Conservation (phyloP, 1,284 basidiomycete genomes). For the Erythrobasidium hasegawianum region DNA sequence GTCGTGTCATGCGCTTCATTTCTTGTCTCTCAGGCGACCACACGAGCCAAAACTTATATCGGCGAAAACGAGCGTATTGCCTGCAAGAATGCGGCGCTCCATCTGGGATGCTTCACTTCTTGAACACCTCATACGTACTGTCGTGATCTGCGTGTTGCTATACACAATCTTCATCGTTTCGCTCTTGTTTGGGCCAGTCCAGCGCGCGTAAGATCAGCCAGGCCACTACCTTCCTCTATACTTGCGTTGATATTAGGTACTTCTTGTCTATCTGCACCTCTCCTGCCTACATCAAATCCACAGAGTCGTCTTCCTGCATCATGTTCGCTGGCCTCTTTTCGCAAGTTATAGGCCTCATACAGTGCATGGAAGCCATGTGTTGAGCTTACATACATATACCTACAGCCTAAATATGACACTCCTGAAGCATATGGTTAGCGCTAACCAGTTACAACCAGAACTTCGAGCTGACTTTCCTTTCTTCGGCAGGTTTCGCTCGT, state of each 20-base stretch:
- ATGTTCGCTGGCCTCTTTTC: slow-evolving; percentile 60
- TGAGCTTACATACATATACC: slow-evolving; percentile 59
- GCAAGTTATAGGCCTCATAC: background rate
- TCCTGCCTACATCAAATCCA: background rate
- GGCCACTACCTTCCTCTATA: too few species aligned
- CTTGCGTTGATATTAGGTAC: too few species aligned
- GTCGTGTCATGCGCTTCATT: too few species aligned
- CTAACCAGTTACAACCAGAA: too few species aligned
- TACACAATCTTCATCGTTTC: slow-evolving; percentile 59
- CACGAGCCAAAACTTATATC: background rate
- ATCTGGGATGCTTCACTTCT: slow-evolving; percentile 18
- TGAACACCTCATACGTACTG: slow-evolving; percentile 7
- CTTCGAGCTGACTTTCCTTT: background rate
- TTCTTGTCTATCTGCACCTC: too few species aligned
- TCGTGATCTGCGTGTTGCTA: background rate
- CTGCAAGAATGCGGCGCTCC: background rate
- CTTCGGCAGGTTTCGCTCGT: slow-evolving; percentile 67
- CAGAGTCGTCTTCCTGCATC: slow-evolving; percentile 65
- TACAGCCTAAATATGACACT: slow-evolving; percentile 60
- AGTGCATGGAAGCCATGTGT: too few species aligned
- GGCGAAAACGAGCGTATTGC: background rate
- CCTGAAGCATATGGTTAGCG: slow-evolving; percentile 22
- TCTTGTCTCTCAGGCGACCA: too few species aligned
- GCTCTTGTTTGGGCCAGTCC: slow-evolving; percentile 62
- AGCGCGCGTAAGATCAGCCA: slow-evolving; percentile 58